Conservation (phyloP, 2,329 filamentous ascomycete species). For the Purpureocillium lavendulum region DNA sequence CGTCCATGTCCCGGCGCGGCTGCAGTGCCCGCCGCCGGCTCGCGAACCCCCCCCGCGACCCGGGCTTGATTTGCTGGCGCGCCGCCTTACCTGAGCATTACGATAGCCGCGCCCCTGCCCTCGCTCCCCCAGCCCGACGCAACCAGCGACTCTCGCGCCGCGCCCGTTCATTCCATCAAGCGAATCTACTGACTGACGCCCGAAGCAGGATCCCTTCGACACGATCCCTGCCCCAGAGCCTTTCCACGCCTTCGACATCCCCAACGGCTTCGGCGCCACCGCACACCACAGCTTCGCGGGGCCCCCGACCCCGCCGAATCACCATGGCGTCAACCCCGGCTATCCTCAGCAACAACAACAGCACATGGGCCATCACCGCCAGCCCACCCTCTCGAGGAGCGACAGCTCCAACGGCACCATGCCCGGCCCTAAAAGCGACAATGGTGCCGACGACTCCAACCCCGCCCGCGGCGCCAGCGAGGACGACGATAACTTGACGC, state of each 20-base stretch:
- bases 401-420: slow-evolving; percentile 11
- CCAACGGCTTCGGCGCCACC: slow-evolving; percentile 20
- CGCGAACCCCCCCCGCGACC: slow-evolving; percentile 10
- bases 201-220: slow-evolving; percentile 40
- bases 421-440: slow-evolving; percentile 26
- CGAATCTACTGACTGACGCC: background rate
- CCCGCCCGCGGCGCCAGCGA: slow-evolving; percentile 36
- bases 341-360: slow-evolving; percentile 16
- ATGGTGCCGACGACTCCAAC: slow-evolving; percentile 23
- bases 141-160: too few species aligned
- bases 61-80: slow-evolving; percentile 5
- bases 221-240: slow-evolving; percentile 37
- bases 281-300: slow-evolving; percentile 23
- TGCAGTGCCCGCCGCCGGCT: slow-evolving; percentile 14
- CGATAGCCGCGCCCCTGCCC: slow-evolving; percentile 5
- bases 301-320: slow-evolving; percentile 44
- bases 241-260: slow-evolving; percentile 38
- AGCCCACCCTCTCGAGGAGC: slow-evolving; percentile 12
- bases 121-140: too few species aligned
- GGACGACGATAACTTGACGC: slow-evolving; percentile 47
- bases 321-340: slow-evolving; percentile 13
- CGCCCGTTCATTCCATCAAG: too few species aligned
- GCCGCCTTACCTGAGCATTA: slow-evolving; percentile 24
- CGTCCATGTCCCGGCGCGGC: background rate
- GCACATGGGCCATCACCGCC: slow-evolving; percentile 15